Evolutionary conservation across 1,284 basidiomycete species (phyloP), one percentile per base, ranked within the genome.

Genomic region (Rhizoctonia solani): DNA sequence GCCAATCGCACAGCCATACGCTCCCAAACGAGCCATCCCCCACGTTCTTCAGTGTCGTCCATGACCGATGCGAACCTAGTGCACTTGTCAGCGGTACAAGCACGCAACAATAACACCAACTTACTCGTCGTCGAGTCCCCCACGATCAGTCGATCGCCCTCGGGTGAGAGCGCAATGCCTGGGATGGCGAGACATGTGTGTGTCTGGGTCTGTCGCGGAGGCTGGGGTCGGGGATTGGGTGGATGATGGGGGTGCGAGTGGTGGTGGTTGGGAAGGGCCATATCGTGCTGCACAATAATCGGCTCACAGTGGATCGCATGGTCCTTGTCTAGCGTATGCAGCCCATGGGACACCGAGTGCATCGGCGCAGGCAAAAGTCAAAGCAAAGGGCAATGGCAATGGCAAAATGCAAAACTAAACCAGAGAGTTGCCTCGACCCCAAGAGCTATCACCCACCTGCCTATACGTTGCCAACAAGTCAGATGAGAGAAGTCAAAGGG

Each of bases 1-100:
- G 95, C 96, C 96, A 99, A 83, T 99, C 97, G 76, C 95, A 98
- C 72, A 99, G 85, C 88, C 92, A 95, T 69, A 99, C 96, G 6
- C 95, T 98, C 68, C 96, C 96, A 76, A 99, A 98, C 4, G 94
- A 96, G 67, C 95, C 95, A 77, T 97, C 95, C 56, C 95, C 95
- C 76, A 98, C 86, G 71, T 90, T 89, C 81, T 96, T 96, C 80
- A 96, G 73, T 23, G 82, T 77, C 14, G 80, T 81, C 71, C 82
- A 84, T 2, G 74, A 74, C 23, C 82, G 75, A n/a, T 66, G 53
- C 11, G 71, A 72, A 19, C 42, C 71, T 72, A n/a, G n/a, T n/a
- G n/a, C n/a, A 47, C 39, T 2, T 1, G n/a, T 39, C 19, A 37
- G 46, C 29, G 49, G 56, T 44, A 25, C 5, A 41, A n/a, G 27